phyloP scores from a whole-genome alignment of 2,329 filamentous ascomycete genomes.

The Pseudogymnoascus pannorum region DNA sequence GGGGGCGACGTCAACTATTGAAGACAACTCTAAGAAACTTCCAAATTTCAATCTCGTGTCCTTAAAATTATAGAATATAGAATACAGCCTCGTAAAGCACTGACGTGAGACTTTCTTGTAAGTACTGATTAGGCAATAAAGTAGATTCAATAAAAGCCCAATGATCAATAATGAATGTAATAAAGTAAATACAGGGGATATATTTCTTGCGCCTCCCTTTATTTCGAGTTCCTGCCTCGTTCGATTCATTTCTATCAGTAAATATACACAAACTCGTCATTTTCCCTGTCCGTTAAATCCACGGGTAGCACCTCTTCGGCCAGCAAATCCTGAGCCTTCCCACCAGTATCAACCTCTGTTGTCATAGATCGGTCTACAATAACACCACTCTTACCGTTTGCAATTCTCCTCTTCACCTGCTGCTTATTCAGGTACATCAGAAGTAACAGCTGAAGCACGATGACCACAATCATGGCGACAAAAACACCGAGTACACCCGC shows the following conservation, averaged over 20 bases:
- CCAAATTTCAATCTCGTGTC: not conserved
- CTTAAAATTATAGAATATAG: not conserved
- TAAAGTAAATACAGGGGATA: not conserved
- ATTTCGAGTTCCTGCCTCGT: not conserved
- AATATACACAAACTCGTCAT: conserved; percentile 62
- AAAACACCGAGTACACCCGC: conserved; percentile 48
- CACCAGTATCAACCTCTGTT: conserved; percentile 2
- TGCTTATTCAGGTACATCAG: conserved; percentile 49
- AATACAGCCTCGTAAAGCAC: not conserved
- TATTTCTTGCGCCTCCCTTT: not conserved
- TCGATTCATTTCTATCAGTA: conserved; percentile 33
- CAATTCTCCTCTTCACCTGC: conserved; percentile 47
- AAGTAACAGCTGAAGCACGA: conserved; percentile 47
- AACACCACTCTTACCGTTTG: conserved; percentile 52
- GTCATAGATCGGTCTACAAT: conserved; percentile 59
- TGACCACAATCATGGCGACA: conserved; percentile 43
- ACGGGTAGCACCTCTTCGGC: conserved; percentile 30
- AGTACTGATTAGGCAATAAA: not conserved
- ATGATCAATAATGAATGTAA: not conserved
- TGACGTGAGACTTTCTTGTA: not conserved
- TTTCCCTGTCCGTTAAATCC: conserved; percentile 58
- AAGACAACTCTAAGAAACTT: not conserved
- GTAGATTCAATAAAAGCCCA: not conserved
- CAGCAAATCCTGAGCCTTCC: not conserved
- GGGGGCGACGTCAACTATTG: not conserved